These are phyloP conservation scores for Linnemannia schmuckeri DNA, from an alignment of 192 early-diverging fungal genomes.

Conservation along the genomic window DNA sequence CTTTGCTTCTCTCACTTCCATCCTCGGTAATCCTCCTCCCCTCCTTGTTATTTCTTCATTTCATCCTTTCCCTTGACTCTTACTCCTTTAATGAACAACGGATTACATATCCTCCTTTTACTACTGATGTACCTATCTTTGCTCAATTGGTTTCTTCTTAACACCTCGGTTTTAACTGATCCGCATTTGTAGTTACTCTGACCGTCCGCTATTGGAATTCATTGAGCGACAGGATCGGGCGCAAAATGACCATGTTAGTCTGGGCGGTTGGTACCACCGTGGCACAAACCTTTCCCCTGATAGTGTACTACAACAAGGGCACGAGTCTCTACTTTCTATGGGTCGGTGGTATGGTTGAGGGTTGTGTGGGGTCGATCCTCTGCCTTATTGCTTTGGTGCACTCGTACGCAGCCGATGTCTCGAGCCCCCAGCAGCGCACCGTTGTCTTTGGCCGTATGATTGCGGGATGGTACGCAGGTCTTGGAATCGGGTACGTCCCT, in stretches of 20 bases:
- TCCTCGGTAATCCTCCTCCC: constrained; percentile 5
- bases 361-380: constrained; percentile 19
- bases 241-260: constrained; percentile 17
- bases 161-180: neutral
- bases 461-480: constrained; percentile 26
- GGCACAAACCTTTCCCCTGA: neutral
- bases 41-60: neutral
- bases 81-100: no score
- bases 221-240: constrained; percentile 35
- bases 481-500: constrained; percentile 39
- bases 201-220: constrained; percentile 42
- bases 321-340: constrained; percentile 27
- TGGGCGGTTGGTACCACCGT: constrained; percentile 20
- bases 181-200: constrained; percentile 2
- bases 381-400: constrained; percentile 29
- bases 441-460: constrained; percentile 46
- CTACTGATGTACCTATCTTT: no score
- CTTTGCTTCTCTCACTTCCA: neutral
- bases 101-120: no score
- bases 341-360: constrained; percentile 30
- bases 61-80: neutral
- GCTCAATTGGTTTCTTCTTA: no score
- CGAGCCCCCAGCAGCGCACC: constrained; percentile 17
- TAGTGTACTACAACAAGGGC: constrained; percentile 34
- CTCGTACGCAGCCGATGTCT: constrained; percentile 42